phyloP scores from a whole-genome alignment of 2,329 filamentous ascomycete genomes.

The Calonectria ilicicola region DNA sequence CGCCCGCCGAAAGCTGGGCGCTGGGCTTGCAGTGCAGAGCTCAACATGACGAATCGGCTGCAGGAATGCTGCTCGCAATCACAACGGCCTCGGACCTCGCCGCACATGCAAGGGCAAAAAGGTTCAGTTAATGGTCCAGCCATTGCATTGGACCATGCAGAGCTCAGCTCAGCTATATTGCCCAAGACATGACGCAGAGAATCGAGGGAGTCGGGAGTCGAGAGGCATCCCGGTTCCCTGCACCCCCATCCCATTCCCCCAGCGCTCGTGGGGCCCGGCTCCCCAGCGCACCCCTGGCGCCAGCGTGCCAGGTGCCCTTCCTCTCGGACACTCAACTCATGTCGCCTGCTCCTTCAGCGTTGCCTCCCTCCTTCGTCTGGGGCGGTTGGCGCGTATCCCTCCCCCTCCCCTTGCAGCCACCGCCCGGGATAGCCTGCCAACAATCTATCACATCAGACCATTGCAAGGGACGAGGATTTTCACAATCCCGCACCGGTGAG shows the following conservation, averaged over 20 bases:
- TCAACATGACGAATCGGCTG: not conserved
- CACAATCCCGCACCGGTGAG: slow-evolving; percentile 25
- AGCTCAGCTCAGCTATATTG: not conserved
- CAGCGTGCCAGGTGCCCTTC: slow-evolving; percentile 32
- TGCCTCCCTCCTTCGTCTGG: slow-evolving; percentile 28
- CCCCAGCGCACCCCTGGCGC: slow-evolving; percentile 27
- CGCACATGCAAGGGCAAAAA: not conserved
- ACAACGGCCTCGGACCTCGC: not conserved
- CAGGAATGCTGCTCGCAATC: not conserved
- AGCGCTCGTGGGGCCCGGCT: slow-evolving; percentile 27
- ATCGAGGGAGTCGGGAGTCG: not conserved
- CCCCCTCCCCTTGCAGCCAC: slow-evolving; percentile 38
- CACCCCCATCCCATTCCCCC: slow-evolving; percentile 27
- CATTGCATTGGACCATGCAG: slow-evolving; percentile 1
- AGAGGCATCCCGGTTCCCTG: slow-evolving; percentile 5
- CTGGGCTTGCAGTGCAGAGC: slow-evolving; percentile 13
- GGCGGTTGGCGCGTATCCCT: slow-evolving; percentile 34
- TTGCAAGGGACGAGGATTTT: slow-evolving; percentile 24
- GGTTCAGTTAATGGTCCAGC: not conserved
- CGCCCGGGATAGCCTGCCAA: slow-evolving; percentile 35
- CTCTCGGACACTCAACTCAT: slow-evolving; percentile 19
- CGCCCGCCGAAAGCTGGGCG: slow-evolving; percentile 15
- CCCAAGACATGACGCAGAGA: slow-evolving; percentile 6
- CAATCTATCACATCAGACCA: slow-evolving; percentile 41
- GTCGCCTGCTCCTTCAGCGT: slow-evolving; percentile 30